These are phyloP conservation scores for Cymodocea nodosa DNA, from an alignment of 116 monocot genomes.

Conservation along the genomic window DNA sequence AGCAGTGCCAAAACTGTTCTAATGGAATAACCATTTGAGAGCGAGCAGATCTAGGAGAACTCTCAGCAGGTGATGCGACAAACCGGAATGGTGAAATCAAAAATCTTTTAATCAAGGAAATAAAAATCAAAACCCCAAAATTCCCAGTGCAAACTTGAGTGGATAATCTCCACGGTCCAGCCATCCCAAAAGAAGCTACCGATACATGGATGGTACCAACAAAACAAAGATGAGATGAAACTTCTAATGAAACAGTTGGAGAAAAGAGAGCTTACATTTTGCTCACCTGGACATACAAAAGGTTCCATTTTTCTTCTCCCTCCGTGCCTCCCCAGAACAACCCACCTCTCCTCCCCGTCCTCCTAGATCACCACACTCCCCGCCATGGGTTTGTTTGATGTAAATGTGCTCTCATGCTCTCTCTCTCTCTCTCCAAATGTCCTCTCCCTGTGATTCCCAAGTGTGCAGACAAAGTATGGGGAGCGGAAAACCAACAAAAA, in stretches of 20 bases:
- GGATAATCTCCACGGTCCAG: not conserved
- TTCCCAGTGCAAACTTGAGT: not conserved
- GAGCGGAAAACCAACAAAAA: constrained; percentile 2
- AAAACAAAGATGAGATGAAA: not conserved
- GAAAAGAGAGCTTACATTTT: constrained; percentile 5
- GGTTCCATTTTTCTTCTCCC: not conserved
- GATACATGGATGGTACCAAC: not conserved
- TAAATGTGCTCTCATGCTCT: not conserved
- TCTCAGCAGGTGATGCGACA: too few species aligned
- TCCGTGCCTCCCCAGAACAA: not conserved
- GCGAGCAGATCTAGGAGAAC: too few species aligned
- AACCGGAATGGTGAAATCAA: too few species aligned
- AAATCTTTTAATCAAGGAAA: not conserved
- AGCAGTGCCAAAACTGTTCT: not conserved
- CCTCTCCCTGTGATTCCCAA: not conserved
- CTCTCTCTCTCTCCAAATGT: not conserved
- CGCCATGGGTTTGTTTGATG: not conserved
- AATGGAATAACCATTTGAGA: too few species aligned
- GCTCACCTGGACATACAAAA: not conserved
- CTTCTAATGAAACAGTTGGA: not conserved
- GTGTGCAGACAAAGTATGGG: constrained; percentile 1
- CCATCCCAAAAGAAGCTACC: not conserved
- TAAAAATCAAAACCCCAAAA: not conserved
- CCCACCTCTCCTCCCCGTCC: not conserved
- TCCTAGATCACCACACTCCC: not conserved